Evolutionary conservation across 2,329 filamentous ascomycete species (phyloP), one percentile per base, ranked within the genome.

Genomic region (Calonectria pteridis): DNA sequence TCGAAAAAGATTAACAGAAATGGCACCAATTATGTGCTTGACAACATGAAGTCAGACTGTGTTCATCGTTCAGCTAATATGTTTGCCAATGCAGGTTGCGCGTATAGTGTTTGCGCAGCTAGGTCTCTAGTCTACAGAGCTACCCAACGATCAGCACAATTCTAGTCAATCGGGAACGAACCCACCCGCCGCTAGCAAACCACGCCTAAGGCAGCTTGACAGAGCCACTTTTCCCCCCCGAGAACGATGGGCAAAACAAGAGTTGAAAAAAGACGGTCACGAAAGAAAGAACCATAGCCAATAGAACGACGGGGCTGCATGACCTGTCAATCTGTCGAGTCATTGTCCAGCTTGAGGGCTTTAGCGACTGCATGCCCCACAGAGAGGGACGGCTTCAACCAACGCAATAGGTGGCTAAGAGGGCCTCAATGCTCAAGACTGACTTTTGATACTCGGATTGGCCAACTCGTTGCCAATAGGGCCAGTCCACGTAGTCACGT

Each of bases 401-500:
- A 62, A 62, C 55, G 37, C 55, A 37, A 62, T 62, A 62, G 55
- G 55, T 40, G 11, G 55, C 23, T 4, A 28, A 40, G 35, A 62
- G 37, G 55, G 55, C 55, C 55, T 62, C 55, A 62, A 40, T 62
- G 16, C 33, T 40, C 55, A 26, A 18, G 16, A 18, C n/a, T 6
- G 14, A 62, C 40, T 23, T 28, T 40, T 40, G 31, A 62, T 62
- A 40, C n/a, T 28, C 23, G 55, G 23, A 62, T 62, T 62, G 55
- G 55, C 55, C 33, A 62, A 62, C 28, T 40, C 1, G 18, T 40
- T 62, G 33, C 55, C 55, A 62, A 62, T 62, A 62, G 55, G 55
- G 33, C 55, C 55, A 62, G 35, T 62, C 33, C 55, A 62, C 55
- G 55, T 62, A 28, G 35, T 62, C 55, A 62, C 55, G 55, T 40